Percentiles rank a stretch among this genome's conserved stretches.
Evolutionary conservation across 75 land plant species (phyloP).

Genomic region (Pinus albicaulis): DNA sequence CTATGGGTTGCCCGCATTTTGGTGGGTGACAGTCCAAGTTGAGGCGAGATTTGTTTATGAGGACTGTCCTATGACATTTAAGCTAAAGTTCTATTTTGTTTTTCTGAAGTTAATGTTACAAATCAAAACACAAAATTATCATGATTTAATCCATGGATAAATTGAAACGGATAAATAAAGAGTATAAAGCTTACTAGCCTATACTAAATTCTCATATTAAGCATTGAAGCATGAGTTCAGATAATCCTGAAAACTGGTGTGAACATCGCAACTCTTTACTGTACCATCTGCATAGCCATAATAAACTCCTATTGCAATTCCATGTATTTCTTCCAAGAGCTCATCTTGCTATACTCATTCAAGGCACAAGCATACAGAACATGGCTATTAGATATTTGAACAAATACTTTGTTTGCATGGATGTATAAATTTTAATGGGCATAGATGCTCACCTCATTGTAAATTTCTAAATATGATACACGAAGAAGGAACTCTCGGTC

Average conservation of each 20-base stretch:
- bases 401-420: not conserved
- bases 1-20: too few relatives aligned
- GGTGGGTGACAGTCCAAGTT: not conserved
- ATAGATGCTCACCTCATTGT: slow-evolving; percentile 42
- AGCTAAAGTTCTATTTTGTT: not conserved
- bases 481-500: slow-evolving; percentile 55
- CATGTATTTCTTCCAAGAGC: not conserved
- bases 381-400: not conserved
- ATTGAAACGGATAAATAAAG: not conserved
- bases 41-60: not conserved
- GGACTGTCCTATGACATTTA: not conserved
- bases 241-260: not conserved
- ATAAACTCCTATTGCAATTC: not conserved
- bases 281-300: not conserved
- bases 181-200: too few relatives aligned
- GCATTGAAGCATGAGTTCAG: not conserved
- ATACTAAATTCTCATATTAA: too few relatives aligned
- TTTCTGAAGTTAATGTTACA: not conserved
- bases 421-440: not conserved
- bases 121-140: not conserved
- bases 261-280: slow-evolving; percentile 2
- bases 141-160: not conserved
- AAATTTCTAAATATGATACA: slow-evolving; percentile 57
- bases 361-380: not conserved
- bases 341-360: not conserved